Conservation (phyloP, 306 rosid genomes). For the Hylodesmum podocarpum region DNA sequence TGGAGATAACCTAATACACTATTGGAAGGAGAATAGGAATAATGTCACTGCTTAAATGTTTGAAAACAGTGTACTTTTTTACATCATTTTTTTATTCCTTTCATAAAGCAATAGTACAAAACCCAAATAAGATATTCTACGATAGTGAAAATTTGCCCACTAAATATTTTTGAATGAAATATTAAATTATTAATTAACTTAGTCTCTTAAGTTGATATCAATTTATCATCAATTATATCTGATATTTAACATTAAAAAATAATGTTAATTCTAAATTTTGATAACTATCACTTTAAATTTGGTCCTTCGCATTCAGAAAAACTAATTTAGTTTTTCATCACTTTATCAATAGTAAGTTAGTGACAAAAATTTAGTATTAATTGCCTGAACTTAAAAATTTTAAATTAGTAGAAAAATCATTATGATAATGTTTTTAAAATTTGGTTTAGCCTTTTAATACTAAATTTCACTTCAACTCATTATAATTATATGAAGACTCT, state of each 20-base stretch:
- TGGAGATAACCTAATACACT: conserved; percentile 13
- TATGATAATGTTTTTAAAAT: not conserved
- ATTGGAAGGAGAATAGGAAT: conserved; percentile 18
- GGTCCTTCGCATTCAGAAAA: not conserved
- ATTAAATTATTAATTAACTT: not conserved
- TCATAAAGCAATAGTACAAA: not conserved
- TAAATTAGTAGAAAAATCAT: no score
- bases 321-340: not conserved
- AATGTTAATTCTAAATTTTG: not conserved
- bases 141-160: not conserved
- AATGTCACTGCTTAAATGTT: conserved; percentile 15
- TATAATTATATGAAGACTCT: not conserved
- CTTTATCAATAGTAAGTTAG: no score
- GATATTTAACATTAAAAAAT: not conserved
- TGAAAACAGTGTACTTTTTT: not conserved
- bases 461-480: no score
- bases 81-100: not conserved
- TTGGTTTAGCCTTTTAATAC: not conserved
- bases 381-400: no score
- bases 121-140: not conserved
- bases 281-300: not conserved
- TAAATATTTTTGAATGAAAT: not conserved
- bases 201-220: not conserved
- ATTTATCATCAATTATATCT: not conserved
- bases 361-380: no score